Base-by-base conservation (phyloP, 2,329 filamentous ascomycete genomes). In the Penicillium glabrum region DNA sequence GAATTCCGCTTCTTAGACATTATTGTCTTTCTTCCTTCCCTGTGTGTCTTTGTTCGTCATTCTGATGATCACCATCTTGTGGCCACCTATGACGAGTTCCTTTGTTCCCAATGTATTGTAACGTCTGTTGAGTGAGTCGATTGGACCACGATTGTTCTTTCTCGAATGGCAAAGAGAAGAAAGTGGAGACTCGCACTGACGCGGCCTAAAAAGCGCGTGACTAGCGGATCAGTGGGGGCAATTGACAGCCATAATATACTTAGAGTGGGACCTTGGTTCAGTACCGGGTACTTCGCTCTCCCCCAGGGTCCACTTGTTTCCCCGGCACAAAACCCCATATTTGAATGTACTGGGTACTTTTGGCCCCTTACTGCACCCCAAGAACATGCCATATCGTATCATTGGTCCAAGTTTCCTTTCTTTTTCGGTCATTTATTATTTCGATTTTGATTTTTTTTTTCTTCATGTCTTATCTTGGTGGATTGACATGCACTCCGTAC, bases 211-310 rank as follows among this genome's bases (percentile, higher is more conserved):
- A 51, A 51, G 44, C 64, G 59, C 62, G 64, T 66, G 64, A 66
- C 62, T 59, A 45, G 62, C 53, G 59, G 63, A 63, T 66, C 63
- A 59, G 61, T 61, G 61, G 61, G 49, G 46, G 46, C 48, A 33
- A 35, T 51, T 44, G 48, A 41, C 16, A 27, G 33, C 23, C 35
- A 26, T 19, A 31, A 29, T 29, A 13, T 29, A 29, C 33, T 24
- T 10, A 16, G 16, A 33, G 43, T 45, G 41, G 49, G 29, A 19
- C 21, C n/a, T 35, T 10, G 45, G 19, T 23, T 21, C 11, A 27
- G 29, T 49, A 49, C 29, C 29, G 11, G 41, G 41, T 54, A 41
- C 37, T 37, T 37, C 29, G 35, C 6, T 37, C 35, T 37, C 37
- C 37, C 37, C 37, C n/a, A 41, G 37, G 37, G 19, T 41, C 37